phyloP scores from a whole-genome alignment of 2,329 filamentous ascomycete genomes.

The Paecilomyces variotii region DNA sequence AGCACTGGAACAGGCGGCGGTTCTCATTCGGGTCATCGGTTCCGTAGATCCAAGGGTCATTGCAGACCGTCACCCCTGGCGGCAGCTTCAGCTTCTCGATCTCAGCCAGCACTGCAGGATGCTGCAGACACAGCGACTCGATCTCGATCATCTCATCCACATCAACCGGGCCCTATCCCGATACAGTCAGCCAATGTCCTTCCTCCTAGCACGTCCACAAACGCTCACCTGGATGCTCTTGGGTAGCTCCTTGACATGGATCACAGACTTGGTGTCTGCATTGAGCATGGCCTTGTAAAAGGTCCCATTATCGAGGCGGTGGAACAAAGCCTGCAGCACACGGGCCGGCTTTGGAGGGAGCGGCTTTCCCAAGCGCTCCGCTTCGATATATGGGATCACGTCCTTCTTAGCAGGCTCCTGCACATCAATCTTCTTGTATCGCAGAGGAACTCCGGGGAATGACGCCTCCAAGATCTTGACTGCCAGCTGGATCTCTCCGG shows the following conservation, averaged over 20 bases:
- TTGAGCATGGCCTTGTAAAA: conserved; percentile 37
- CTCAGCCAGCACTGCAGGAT: conserved; percentile 50
- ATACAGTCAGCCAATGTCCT: conserved; percentile 35
- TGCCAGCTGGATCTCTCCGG: conserved; percentile 32
- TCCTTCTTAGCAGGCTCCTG: conserved; percentile 57
- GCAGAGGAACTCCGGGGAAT: conserved; percentile 28
- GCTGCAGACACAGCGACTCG: conserved; percentile 48
- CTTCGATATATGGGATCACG: conserved; percentile 53
- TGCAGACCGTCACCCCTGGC: conserved; percentile 47
- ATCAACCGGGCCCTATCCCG: conserved; percentile 50
- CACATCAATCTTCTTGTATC: conserved; percentile 60
- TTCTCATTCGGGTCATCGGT: conserved; percentile 31
- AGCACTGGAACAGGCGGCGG: conserved; percentile 33
- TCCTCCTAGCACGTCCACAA: background rate
- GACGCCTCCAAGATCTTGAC: conserved; percentile 29
- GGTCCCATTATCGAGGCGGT: conserved; percentile 32
- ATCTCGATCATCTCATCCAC: conserved; percentile 53
- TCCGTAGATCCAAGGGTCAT: conserved; percentile 65
- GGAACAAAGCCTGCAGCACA: conserved; percentile 46
- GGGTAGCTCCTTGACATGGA: conserved; percentile 36
- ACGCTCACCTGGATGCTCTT: conserved; percentile 38
- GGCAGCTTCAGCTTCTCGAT: conserved; percentile 53
- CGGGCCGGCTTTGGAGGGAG: conserved; percentile 44
- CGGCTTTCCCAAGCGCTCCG: conserved; percentile 47
- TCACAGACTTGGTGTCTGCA: conserved; percentile 26